These are phyloP conservation scores for Xanthoparmelia taractica DNA, from an alignment of 495 filamentous ascomycete genomes.

Conservation along the genomic window DNA sequence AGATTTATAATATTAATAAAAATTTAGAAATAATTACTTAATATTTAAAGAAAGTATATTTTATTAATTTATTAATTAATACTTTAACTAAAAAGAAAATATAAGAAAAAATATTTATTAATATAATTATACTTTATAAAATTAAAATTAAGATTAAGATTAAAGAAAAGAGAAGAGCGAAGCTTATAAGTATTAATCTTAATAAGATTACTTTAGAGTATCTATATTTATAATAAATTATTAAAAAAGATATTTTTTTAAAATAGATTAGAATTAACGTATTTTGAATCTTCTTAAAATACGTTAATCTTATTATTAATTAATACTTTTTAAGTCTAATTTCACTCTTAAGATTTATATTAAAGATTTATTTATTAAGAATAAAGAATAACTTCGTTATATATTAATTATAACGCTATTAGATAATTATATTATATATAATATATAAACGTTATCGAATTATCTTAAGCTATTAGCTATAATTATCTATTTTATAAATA, in stretches of 20 bases:
- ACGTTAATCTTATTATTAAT: neutral
- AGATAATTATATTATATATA: neutral
- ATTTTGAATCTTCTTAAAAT: neutral
- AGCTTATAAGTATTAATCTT: neutral
- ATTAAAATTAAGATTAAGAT: neutral
- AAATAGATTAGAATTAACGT: neutral
- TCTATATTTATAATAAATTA: neutral
- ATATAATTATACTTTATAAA: neutral
- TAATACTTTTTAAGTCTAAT: too few species aligned
- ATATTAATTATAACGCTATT: neutral
- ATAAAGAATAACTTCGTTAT: too few species aligned
- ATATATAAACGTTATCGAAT: neutral
- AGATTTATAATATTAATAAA: neutral
- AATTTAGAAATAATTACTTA: neutral
- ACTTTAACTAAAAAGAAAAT: neutral
- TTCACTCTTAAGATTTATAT: too few species aligned
- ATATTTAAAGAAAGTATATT: neutral
- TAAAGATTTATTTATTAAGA: too few species aligned
- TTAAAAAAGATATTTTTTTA: neutral
- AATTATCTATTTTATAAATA: neutral
- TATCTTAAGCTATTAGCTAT: neutral
- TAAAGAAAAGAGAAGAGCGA: neutral
- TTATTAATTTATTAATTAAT: neutral
- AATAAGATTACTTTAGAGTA: neutral
- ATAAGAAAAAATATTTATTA: neutral